Percentiles rank a stretch among this genome's conserved stretches.
phyloP scores from a whole-genome alignment of 2,329 filamentous ascomycete genomes.

The Cephalotrichum gorgonifer region DNA sequence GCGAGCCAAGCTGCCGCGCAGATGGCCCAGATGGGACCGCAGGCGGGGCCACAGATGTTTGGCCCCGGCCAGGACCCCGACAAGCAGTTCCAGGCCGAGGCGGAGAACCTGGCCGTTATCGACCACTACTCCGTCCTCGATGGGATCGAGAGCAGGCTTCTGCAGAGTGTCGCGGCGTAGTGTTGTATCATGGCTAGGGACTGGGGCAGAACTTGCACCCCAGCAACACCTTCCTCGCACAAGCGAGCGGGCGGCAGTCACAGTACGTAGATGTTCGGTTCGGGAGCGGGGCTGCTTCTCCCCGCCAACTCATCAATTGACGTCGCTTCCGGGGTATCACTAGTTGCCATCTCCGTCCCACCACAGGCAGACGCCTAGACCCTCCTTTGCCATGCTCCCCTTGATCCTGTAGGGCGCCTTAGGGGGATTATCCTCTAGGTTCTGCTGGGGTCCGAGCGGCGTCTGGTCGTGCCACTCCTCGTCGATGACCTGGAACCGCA shows the following conservation, averaged over 20 bases:
- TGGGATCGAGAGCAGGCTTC: conserved; percentile 72
- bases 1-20: conserved; percentile 88
- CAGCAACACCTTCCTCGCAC: not conserved
- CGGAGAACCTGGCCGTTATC: conserved; percentile 89
- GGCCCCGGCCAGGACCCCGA: conserved; percentile 89
- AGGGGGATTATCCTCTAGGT: conserved; percentile 48
- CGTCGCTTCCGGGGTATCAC: conserved; percentile 1
- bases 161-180: not conserved
- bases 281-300: not conserved
- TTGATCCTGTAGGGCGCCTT: conserved; percentile 64
- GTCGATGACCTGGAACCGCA: conserved; percentile 73
- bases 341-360: conserved; percentile 33
- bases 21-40: conserved; percentile 71
- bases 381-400: conserved; percentile 53
- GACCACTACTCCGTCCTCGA: conserved; percentile 90
- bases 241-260: not conserved
- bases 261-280: not conserved
- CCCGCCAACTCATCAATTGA: not conserved
- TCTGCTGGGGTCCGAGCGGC: conserved; percentile 54
- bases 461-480: conserved; percentile 90
- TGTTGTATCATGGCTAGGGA: too few species aligned
- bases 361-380: conserved; percentile 54
- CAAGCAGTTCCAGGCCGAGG: conserved; percentile 87
- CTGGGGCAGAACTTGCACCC: too few species aligned
- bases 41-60: conserved; percentile 60